A percentile compares a stretch with the other conserved stretches of the same genome.
These are phyloP conservation scores for Niebla homalea DNA, from an alignment of 495 filamentous ascomycete species.

Conservation along the genomic window DNA sequence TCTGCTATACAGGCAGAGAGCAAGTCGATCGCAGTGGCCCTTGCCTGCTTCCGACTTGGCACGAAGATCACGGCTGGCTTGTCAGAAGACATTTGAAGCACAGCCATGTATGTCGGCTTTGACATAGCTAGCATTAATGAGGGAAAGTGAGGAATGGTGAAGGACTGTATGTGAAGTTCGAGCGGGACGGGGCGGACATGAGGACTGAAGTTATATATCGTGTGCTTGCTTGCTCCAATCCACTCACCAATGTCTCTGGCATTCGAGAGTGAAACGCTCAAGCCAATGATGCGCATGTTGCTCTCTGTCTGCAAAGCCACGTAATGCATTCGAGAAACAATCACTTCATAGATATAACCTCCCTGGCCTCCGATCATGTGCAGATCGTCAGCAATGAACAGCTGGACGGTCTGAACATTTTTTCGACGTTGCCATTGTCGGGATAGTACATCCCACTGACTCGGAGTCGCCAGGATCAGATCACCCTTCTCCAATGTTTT, in stretches of 20 bases:
- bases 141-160: conserved; percentile 90
- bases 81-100: conserved; percentile 70
- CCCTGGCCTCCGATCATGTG: conserved; percentile 86
- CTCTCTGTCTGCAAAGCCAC: conserved; percentile 80
- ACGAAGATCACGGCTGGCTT: conserved; percentile 88
- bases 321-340: conserved; percentile 95
- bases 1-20: conserved; percentile 72
- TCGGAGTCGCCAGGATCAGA: conserved; percentile 81
- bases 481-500: conserved; percentile 81
- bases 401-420: conserved; percentile 78
- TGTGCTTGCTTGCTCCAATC: conserved; percentile 98
- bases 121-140: conserved; percentile 98
- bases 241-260: conserved; percentile 91
- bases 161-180: conserved; percentile 92
- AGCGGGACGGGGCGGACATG: conserved; percentile 75
- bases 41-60: conserved; percentile 81
- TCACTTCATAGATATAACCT: conserved; percentile 87
- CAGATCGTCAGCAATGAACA: conserved; percentile 93
- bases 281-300: conserved; percentile 72
- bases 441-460: conserved; percentile 92
- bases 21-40: conserved; percentile 80
- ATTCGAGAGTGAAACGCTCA: conserved; percentile 88
- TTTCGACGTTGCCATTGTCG: conserved; percentile 91
- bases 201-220: conserved; percentile 96
- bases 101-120: conserved; percentile 76